Conservation (phyloP, 2,329 filamentous ascomycete genomes). For the Hypocreales sp. region DNA sequence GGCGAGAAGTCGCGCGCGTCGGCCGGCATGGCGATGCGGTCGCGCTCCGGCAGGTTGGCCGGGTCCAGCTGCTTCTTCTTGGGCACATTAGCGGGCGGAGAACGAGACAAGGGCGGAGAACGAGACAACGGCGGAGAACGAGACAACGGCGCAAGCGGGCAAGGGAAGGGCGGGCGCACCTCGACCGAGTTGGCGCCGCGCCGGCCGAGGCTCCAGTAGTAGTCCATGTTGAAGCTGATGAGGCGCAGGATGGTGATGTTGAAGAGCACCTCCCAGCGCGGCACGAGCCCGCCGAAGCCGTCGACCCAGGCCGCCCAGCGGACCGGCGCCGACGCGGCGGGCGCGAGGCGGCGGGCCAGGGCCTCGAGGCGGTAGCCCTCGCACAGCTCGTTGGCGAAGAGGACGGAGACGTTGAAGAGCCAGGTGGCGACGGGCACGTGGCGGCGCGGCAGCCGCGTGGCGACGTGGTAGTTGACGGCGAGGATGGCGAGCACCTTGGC, state of each 20-base stretch:
- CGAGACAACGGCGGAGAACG: no score
- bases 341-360: conserved; percentile 38
- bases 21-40: conserved; percentile 67
- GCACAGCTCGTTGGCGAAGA: conserved; percentile 83
- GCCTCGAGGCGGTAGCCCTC: conserved; percentile 58
- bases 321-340: conserved; percentile 27
- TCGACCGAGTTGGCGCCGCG: conserved; percentile 54
- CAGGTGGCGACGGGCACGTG: conserved; percentile 68
- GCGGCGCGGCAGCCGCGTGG: conserved; percentile 51
- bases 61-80: conserved; percentile 98
- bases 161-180: conserved; percentile 38
- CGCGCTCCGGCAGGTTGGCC: conserved; percentile 70
- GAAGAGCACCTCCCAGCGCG: conserved; percentile 93
- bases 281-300: conserved; percentile 64
- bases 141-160: background rate
- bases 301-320: conserved; percentile 62
- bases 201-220: conserved; percentile 75
- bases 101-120: no score
- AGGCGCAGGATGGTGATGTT: conserved; percentile 86
- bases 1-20: conserved; percentile 56
- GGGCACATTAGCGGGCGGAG: conserved; percentile 50
- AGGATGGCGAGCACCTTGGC: conserved; percentile 72
- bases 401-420: conserved; percentile 70
- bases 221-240: conserved; percentile 94
- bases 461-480: conserved; percentile 67